Evolutionary conservation across 257 asterid species (phyloP), one percentile per base, ranked within the genome.

Genomic region (Scutellaria baicalensis): DNA sequence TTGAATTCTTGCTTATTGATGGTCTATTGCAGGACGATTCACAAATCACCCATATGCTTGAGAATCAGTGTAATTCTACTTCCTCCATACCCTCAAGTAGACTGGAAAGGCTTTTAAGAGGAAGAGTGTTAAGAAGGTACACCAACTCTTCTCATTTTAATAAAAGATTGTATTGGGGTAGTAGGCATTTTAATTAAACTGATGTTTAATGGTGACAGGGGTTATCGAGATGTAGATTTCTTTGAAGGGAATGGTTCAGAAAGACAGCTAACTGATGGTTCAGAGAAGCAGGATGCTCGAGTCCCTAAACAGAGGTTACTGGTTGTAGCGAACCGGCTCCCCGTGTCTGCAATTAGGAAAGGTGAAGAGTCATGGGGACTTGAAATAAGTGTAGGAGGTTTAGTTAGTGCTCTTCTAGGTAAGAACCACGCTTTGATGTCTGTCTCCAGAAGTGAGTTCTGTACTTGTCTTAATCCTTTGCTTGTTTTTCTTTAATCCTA

Each of bases 241-340:
- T 40, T 71, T 18, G 95, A 82, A 66, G 89, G 88, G 66, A 57
- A 71, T 69, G 47, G 62, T 36, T 73, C 72, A 13, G 69, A 63
- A 16, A 76, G 72, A 44, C 27, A 64, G 58, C 54, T 27, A 5
- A 60, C 61, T 56, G 86, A 83, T 55, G 77, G 72, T 63, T 39
- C 8, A 6, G 84, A 84, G 74, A 82, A 72, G 77, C 85, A 62
- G 65, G 92, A 86, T 64, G 80, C 64, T 14, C 82, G 77, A 55
- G 70, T 72, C 59, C 78, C 70, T 13, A 86, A 80, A 43, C 96
- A 88, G 57, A 85, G 95, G 61, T 82, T 91, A 47, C 74, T 91
- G 59, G 97, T 91, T 16, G 97, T 91, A 70, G 96, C 97, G n/a
- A 91, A 91, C 59, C 78, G 97, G 74, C 84, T 91, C 33, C 97